Percentiles rank a stretch among this genome's conserved stretches.
phyloP scores from a whole-genome alignment of 208 protist genomes.

The Acanthamoeba lenticulata region DNA sequence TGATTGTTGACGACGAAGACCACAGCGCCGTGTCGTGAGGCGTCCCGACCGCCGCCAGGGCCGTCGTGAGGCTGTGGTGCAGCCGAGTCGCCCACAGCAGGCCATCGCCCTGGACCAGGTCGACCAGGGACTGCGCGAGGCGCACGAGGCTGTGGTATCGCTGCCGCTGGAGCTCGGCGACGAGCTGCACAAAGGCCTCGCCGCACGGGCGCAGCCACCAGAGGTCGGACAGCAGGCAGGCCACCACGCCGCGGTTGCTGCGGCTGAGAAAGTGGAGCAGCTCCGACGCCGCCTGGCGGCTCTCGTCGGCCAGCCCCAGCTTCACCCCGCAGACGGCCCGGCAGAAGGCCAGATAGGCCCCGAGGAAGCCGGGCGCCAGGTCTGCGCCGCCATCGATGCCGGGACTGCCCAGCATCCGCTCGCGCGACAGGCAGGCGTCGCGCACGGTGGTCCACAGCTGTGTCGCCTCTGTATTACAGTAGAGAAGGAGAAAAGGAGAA shows the following conservation, averaged over 20 bases:
- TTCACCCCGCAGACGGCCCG: background rate
- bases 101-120: background rate
- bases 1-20: too few relatives aligned
- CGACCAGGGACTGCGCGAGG: background rate
- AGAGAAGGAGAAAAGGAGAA: too few relatives aligned
- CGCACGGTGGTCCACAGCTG: too few relatives aligned
- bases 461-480: too few relatives aligned
- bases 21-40: too few relatives aligned
- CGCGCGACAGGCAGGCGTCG: background rate
- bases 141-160: background rate
- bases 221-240: background rate
- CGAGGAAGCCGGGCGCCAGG: background rate
- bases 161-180: background rate
- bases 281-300: background rate
- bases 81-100: background rate
- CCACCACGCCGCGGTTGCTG: background rate
- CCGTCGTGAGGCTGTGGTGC: background rate
- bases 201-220: background rate
- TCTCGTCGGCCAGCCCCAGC: background rate
- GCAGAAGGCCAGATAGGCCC: background rate
- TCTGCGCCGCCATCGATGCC: background rate
- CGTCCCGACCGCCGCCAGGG: too few relatives aligned
- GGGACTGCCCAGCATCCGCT: background rate
- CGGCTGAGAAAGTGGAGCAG: background rate
- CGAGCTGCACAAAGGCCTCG: background rate